Evolutionary conservation across 208 protist species (phyloP).

Genomic region (Leishmania arabica): DNA sequence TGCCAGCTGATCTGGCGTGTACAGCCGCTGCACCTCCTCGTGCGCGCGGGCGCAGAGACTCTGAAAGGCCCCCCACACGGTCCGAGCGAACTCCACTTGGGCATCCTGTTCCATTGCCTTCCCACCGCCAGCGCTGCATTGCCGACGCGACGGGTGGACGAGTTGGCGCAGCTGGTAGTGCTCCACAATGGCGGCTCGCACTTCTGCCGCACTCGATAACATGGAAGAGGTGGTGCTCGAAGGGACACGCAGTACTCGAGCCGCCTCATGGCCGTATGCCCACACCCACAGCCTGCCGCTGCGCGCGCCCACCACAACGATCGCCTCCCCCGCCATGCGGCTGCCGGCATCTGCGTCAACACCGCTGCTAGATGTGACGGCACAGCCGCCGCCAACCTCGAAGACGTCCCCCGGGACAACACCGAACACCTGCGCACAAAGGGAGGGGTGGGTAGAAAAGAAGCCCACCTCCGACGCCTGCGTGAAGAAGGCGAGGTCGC

Average conservation of each 20-base stretch:
- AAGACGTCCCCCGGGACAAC: constrained; percentile 62
- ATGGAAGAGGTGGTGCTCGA: background rate
- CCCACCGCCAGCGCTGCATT: background rate
- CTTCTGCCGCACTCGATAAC: background rate
- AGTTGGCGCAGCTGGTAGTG: constrained; percentile 11
- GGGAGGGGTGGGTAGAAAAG: constrained; percentile 66
- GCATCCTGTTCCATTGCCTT: background rate
- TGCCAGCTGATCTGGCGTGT: constrained; percentile 54
- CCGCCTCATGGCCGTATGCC: constrained; percentile 34
- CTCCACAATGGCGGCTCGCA: constrained; percentile 15
- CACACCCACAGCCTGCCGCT: constrained; percentile 65
- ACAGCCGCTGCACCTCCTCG: constrained; percentile 47
- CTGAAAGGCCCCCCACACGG: constrained; percentile 5
- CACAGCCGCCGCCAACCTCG: constrained; percentile 34
- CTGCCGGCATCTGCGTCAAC: background rate
- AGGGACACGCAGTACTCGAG: constrained; percentile 34
- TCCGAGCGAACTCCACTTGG: background rate
- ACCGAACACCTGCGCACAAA: constrained; percentile 69
- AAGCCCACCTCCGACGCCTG: constrained; percentile 49
- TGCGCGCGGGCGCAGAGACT: constrained; percentile 30
- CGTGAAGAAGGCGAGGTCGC: constrained; percentile 71
- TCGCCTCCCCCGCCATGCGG: background rate
- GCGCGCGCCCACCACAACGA: constrained; percentile 62
- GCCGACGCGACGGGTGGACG: background rate
- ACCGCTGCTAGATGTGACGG: background rate